Conservation (phyloP, 371 early-diverging fungal species). For the Actinomortierella wolfii region DNA sequence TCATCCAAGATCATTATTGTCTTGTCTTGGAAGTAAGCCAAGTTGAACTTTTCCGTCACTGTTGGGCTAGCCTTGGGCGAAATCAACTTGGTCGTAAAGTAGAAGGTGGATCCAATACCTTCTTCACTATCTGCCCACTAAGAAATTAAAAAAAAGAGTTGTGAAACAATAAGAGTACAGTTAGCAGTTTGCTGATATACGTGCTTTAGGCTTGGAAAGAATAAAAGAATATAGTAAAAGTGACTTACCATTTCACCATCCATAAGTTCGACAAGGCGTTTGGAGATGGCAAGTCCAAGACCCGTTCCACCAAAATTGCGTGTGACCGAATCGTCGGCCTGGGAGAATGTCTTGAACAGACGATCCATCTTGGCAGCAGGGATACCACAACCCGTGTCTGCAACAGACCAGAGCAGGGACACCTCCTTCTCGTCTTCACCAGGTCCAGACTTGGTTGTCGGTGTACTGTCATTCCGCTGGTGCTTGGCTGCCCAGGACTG, state of each 20-base stretch:
- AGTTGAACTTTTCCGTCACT: slow-evolving; percentile 30
- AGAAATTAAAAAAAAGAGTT: background rate
- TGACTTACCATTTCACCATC: slow-evolving; percentile 54
- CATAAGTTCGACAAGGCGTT: slow-evolving; percentile 60
- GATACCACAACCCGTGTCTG: slow-evolving; percentile 69
- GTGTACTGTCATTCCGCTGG: no score
- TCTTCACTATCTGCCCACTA: slow-evolving; percentile 44
- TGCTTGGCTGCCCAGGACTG: no score
- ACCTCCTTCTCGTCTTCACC: slow-evolving; percentile 6
- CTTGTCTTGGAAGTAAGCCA: slow-evolving; percentile 40
- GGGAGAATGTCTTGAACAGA: slow-evolving; percentile 67
- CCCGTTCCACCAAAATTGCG: slow-evolving; percentile 58
- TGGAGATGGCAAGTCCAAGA: slow-evolving; percentile 62
- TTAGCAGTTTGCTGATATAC: background rate
- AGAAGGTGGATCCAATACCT: slow-evolving; percentile 44
- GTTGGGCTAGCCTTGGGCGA: slow-evolving; percentile 27
- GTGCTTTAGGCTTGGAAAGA: background rate
- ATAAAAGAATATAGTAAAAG: background rate
- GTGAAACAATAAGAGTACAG: background rate
- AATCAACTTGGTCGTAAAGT: slow-evolving; percentile 27
- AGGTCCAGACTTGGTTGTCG: no score
- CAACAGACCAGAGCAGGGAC: slow-evolving; percentile 42
- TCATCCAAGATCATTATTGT: slow-evolving; percentile 35
- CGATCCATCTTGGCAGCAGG: slow-evolving; percentile 54
- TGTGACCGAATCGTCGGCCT: slow-evolving; percentile 64